These are phyloP conservation scores for Penicillium odoratum DNA, from an alignment of 495 filamentous ascomycete species.

Conservation along the genomic window DNA sequence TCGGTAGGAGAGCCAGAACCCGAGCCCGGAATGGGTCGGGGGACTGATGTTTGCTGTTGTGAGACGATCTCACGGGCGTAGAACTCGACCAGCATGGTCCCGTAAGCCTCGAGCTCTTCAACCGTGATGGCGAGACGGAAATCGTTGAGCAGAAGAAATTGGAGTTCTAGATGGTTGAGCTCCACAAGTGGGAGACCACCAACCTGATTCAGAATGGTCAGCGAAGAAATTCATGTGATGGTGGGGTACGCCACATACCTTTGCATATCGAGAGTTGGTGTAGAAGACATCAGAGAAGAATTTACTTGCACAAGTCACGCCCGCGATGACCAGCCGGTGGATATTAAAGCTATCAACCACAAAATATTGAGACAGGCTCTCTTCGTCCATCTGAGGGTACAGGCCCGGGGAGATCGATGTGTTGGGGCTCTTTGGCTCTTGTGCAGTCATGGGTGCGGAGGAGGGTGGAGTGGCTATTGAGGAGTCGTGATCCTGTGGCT, in stretches of 20 bases:
- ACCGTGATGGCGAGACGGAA: constrained; percentile 93
- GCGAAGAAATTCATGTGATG: constrained; percentile 6
- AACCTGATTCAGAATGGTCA: constrained; percentile 58
- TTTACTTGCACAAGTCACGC: constrained; percentile 98
- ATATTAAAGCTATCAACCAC: constrained; percentile 99
- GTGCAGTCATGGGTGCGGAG: constrained; percentile 34
- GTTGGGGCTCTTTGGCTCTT: constrained; percentile 33
- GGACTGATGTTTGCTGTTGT: constrained; percentile 47
- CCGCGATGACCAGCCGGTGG: constrained; percentile 93
- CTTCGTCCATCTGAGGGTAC: constrained; percentile 50
- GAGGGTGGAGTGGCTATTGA: constrained; percentile 41
- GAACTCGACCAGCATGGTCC: constrained; percentile 98
- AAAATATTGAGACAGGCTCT: constrained; percentile 77
- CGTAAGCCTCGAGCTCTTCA: constrained; percentile 95
- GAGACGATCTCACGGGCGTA: constrained; percentile 89
- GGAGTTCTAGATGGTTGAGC: constrained; percentile 94
- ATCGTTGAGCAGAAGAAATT: constrained; percentile 95
- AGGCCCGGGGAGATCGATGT: constrained; percentile 37
- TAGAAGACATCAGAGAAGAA: constrained; percentile 99
- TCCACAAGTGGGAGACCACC: constrained; percentile 94
- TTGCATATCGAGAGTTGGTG: constrained; percentile 98
- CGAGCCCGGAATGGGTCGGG: constrained; percentile 22
- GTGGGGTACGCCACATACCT: constrained; percentile 60
- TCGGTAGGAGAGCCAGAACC: constrained; percentile 28
- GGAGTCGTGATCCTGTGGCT: constrained; percentile 19